A percentile compares a stretch with the other conserved stretches of the same genome.
These are phyloP conservation scores for Pestalotiopsis sp. DNA, from an alignment of 2,329 filamentous ascomycete species.

Conservation along the genomic window DNA sequence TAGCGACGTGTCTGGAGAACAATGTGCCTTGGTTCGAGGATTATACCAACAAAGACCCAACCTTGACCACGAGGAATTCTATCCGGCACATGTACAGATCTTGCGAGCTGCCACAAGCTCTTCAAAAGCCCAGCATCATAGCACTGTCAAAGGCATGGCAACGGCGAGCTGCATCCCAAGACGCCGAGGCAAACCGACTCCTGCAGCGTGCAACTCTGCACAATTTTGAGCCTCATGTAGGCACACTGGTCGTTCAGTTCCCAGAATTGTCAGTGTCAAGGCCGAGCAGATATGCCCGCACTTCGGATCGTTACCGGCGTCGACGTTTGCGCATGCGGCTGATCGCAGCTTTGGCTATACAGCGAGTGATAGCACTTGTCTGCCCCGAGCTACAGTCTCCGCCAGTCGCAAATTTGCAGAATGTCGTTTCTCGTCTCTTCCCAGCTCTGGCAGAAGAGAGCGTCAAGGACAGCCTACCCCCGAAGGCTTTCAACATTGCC, in stretches of 20 bases:
- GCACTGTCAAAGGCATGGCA: slow-evolving; percentile 58
- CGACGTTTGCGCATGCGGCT: slow-evolving; percentile 41
- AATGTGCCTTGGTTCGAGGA: slow-evolving; percentile 81
- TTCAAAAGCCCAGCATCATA: slow-evolving; percentile 69
- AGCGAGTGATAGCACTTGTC: slow-evolving; percentile 52
- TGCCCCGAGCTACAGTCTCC: slow-evolving; percentile 50
- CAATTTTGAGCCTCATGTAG: slow-evolving; percentile 49
- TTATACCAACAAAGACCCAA: slow-evolving; percentile 76
- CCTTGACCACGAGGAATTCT: slow-evolving; percentile 80
- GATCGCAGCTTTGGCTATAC: slow-evolving; percentile 50
- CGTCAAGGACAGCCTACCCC: slow-evolving; percentile 12
- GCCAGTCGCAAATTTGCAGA: slow-evolving; percentile 46
- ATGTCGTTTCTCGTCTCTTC: slow-evolving; percentile 50
- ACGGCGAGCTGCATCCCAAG: slow-evolving; percentile 44
- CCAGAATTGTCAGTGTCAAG: slow-evolving; percentile 35
- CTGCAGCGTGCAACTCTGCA: slow-evolving; percentile 52
- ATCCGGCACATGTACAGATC: slow-evolving; percentile 68
- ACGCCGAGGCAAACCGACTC: slow-evolving; percentile 56
- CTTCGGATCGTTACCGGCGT: slow-evolving; percentile 23
- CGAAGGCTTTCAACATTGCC: slow-evolving; percentile 53
- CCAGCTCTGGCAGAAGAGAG: slow-evolving; percentile 41
- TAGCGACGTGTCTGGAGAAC: slow-evolving; percentile 73
- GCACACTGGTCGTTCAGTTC: slow-evolving; percentile 50
- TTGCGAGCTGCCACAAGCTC: slow-evolving; percentile 67
- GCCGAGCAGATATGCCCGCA: slow-evolving; percentile 21